Evolutionary conservation across 164 flowering plant species (phyloP), one percentile per base, ranked within the genome.

Genomic region (Piper longum): DNA sequence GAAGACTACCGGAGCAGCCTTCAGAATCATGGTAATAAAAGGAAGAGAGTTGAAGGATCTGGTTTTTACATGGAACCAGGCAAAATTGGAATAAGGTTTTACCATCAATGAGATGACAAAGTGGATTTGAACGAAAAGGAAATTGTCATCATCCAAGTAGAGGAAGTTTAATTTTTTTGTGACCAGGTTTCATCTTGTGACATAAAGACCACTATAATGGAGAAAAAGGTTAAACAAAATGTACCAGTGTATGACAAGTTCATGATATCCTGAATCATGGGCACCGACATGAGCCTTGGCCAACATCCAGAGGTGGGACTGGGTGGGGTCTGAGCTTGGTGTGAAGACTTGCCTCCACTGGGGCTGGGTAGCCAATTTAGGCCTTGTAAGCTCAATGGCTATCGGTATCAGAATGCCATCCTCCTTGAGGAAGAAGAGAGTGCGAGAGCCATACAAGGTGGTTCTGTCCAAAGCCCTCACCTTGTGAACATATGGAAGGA

Each of bases 231-330:
- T 3, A 0, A 41, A 40, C n/a, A 9, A 14, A 4, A 62, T 64
- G 18, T 85, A 89, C 97, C 95, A 90, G 62, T 90, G 97, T 66
- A 76, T 78, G 63, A 81, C 69, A 42, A 88, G 83, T 57, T 90
- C 82, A 66, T 88, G 97, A 73, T 65, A 70, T 41, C 87, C 88
- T 9, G 88, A 65, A 59, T 88, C 95, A 67, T 86, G 85, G 57
- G 85, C 84, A 54, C 71, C 63, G 63, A 82, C 84, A 75, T 87
- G 92, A 57, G 79, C 77, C 70, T 85, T 88, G 26, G 93, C 93
- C 3, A 86, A 57, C 69, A 69, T 82, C 97, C 95, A 90, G 0
- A 83, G 74, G 86, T 89, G 86, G 13, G 51, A 14, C 7, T 60
- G 66, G 19, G 96, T 85, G 56, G 86, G 75, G 39, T 84, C 73